Conservation (phyloP, 352 stramenopile genomes). For the Phytophthora cactorum region DNA sequence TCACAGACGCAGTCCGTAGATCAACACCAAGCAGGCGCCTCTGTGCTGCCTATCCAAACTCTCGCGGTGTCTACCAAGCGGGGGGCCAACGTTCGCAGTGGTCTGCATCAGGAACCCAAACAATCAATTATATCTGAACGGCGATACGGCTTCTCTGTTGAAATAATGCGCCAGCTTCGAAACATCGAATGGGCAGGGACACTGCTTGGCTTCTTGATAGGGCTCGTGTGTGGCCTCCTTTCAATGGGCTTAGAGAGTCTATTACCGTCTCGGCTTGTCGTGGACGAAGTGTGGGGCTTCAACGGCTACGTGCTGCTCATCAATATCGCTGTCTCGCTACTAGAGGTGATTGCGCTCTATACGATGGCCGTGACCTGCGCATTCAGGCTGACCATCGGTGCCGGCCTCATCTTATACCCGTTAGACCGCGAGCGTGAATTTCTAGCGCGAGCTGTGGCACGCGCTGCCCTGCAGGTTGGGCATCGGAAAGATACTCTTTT, state of each 20-base stretch:
- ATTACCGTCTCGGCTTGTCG: slow-evolving; percentile 16
- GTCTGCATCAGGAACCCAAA: neutral
- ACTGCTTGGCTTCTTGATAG: slow-evolving; percentile 29
- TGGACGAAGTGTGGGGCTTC: slow-evolving; percentile 23
- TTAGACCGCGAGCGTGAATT: slow-evolving; percentile 61
- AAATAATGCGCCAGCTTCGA: slow-evolving; percentile 33
- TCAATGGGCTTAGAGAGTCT: slow-evolving; percentile 44
- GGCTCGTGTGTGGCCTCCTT: slow-evolving; percentile 45
- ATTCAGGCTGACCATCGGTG: slow-evolving; percentile 52
- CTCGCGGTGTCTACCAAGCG: neutral
- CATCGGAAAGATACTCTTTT: slow-evolving; percentile 54
- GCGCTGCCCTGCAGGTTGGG: slow-evolving; percentile 52
- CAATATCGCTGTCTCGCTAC: slow-evolving; percentile 54
- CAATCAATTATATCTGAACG: slow-evolving; percentile 1
- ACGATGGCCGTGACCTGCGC: slow-evolving; percentile 43
- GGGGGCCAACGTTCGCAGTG: no score
- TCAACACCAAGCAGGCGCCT: neutral
- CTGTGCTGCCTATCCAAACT: neutral
- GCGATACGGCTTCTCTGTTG: slow-evolving; percentile 34
- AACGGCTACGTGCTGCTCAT: slow-evolving; percentile 45
- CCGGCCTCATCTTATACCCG: slow-evolving; percentile 50
- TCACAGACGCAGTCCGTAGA: slow-evolving; percentile 13
- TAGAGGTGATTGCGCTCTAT: slow-evolving; percentile 58
- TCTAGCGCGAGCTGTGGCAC: slow-evolving; percentile 50
- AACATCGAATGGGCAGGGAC: slow-evolving; percentile 42